Percentiles rank a stretch among this genome's conserved stretches.
phyloP scores from a whole-genome alignment of 2,329 filamentous ascomycete species.

The Aureobasidium vineae region DNA sequence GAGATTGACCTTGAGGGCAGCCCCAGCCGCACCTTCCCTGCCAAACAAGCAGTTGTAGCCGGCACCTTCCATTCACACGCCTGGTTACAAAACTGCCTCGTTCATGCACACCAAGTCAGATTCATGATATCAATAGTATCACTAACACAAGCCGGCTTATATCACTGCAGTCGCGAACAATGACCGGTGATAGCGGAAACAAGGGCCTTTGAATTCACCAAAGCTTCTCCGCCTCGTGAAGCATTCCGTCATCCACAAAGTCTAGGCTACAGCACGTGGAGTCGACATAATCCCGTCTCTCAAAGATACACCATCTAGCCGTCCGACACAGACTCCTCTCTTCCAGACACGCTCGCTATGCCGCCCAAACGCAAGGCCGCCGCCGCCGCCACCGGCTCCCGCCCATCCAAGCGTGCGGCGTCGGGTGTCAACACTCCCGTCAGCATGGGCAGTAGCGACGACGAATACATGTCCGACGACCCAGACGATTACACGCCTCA shows the following conservation, averaged over 20 bases:
- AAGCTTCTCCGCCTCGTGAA: constrained; percentile 1
- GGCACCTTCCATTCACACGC: not conserved
- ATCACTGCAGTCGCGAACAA: not conserved
- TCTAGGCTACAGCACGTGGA: constrained; percentile 2
- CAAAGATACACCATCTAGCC: not conserved
- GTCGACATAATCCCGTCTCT: not conserved
- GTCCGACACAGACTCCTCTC: not conserved
- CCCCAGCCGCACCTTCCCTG: constrained; percentile 1
- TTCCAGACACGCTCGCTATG: constrained; percentile 31
- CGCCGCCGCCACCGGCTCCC: constrained; percentile 36
- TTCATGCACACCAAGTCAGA: not conserved
- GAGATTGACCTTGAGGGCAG: constrained; percentile 10
- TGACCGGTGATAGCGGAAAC: constrained; percentile 14
- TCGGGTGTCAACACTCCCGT: constrained; percentile 45
- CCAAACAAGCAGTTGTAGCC: constrained; percentile 18
- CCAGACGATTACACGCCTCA: constrained; percentile 37
- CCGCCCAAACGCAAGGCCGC: constrained; percentile 42
- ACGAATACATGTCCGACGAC: constrained; percentile 49
- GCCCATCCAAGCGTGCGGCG: constrained; percentile 41
- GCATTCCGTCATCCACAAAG: constrained; percentile 12
- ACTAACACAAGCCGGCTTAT: not conserved
- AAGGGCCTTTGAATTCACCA: not conserved
- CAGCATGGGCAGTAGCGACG: constrained; percentile 52
- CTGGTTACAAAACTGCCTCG: not conserved
- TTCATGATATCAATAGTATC: not conserved